These are phyloP conservation scores for Sphaerulina musiva DNA, from an alignment of 2,329 filamentous ascomycete genomes.

Conservation along the genomic window DNA sequence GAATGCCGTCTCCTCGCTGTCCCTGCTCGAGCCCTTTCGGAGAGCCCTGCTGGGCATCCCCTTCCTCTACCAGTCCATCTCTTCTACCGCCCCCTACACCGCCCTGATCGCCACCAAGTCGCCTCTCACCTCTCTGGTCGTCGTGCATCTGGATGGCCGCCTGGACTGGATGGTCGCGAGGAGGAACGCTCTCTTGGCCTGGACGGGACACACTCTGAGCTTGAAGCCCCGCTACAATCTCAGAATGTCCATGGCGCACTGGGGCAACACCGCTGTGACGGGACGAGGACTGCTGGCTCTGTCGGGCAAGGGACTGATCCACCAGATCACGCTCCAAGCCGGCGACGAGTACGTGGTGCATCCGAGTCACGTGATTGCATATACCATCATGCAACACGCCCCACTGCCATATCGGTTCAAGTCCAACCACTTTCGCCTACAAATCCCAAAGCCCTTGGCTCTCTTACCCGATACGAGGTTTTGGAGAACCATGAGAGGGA, in stretches of 20 bases:
- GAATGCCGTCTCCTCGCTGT: constrained; percentile 85
- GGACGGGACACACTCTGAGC: constrained; percentile 82
- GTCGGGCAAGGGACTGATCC: constrained; percentile 80
- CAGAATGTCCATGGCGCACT: constrained; percentile 70
- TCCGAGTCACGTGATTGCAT: constrained; percentile 83
- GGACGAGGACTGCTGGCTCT: constrained; percentile 82
- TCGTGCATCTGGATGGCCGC: constrained; percentile 85
- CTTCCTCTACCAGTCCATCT: constrained; percentile 87
- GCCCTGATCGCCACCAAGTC: constrained; percentile 85
- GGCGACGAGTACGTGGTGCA: constrained; percentile 90
- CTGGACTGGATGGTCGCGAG: constrained; percentile 94
- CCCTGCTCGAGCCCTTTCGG: constrained; percentile 74
- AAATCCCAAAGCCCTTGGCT: constrained; percentile 62
- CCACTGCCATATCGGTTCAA: constrained; percentile 84
- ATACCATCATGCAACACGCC: constrained; percentile 65
- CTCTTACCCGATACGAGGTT: constrained; percentile 66
- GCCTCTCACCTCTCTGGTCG: constrained; percentile 75
- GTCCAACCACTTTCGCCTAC: constrained; percentile 65
- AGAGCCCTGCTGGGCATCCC: constrained; percentile 78
- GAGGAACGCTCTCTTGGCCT: constrained; percentile 81
- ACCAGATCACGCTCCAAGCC: constrained; percentile 70
- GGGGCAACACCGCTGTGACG: constrained; percentile 84
- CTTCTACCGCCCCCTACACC: constrained; percentile 79
- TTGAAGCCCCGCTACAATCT: constrained; percentile 70
- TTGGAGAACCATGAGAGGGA: constrained; percentile 63